Conservation (phyloP, 208 protist genomes). For the Trypanosoma congolense region DNA sequence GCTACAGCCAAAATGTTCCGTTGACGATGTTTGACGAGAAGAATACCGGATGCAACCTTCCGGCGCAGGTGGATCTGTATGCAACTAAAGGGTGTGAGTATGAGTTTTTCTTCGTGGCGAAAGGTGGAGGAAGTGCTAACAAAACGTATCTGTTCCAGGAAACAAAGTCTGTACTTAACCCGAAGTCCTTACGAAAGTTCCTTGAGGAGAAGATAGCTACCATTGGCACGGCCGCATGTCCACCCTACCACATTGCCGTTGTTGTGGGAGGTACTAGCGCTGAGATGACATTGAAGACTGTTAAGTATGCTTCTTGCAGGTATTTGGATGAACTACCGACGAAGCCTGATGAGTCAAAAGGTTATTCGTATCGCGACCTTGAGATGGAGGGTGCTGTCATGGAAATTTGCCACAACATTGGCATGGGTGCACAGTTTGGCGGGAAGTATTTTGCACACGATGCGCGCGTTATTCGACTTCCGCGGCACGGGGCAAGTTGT, state of each 20-base stretch:
- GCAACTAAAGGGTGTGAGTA: conserved; percentile 93
- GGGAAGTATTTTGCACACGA: conserved; percentile 98
- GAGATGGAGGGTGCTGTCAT: conserved; percentile 90
- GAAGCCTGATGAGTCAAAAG: conserved; percentile 62
- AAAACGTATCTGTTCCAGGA: conserved; percentile 97
- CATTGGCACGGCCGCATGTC: conserved; percentile 96
- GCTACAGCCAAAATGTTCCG: conserved; percentile 94
- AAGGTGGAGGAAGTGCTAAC: conserved; percentile 97
- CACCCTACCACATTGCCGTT: conserved; percentile 95
- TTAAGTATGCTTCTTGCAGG: conserved; percentile 92
- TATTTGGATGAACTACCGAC: conserved; percentile 95
- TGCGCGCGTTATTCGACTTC: conserved; percentile 92
- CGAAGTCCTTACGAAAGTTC: conserved; percentile 88
- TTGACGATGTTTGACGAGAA: conserved; percentile 95
- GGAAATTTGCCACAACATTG: conserved; percentile 83
- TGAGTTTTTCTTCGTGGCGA: conserved; percentile 95
- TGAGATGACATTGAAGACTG: conserved; percentile 95
- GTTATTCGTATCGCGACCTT: conserved; percentile 93
- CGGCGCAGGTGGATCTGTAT: conserved; percentile 96
- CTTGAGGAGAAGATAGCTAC: conserved; percentile 90
- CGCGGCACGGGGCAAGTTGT: conserved; percentile 89
- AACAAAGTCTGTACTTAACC: conserved; percentile 95
- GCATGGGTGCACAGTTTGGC: conserved; percentile 97
- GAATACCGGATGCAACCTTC: conserved; percentile 96
- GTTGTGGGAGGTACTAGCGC: conserved; percentile 96